phyloP scores from a whole-genome alignment of 2,329 filamentous ascomycete species.

The Fusarium tupiense region DNA sequence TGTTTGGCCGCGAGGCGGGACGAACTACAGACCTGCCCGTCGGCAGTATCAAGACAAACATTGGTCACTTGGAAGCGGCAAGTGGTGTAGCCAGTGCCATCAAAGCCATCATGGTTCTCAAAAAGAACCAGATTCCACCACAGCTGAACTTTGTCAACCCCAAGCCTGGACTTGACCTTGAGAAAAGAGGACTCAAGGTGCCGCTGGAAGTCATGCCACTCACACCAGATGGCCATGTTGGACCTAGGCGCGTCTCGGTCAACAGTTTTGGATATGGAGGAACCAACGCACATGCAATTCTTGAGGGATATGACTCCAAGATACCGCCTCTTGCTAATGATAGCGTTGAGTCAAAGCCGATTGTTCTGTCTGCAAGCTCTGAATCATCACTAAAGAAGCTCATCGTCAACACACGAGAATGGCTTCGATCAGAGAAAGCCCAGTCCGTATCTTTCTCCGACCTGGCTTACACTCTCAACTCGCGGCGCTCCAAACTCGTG shows the following conservation, averaged over 20 bases:
- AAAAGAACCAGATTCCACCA: slow-evolving; percentile 16
- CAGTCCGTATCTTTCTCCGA: background rate
- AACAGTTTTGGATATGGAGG: slow-evolving; percentile 17
- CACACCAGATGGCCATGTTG: background rate
- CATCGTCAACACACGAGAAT: background rate
- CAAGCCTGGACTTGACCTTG: background rate
- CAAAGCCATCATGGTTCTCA: slow-evolving; percentile 21
- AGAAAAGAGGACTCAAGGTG: slow-evolving; percentile 8
- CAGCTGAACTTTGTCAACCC: slow-evolving; percentile 8
- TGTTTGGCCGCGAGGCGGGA: slow-evolving; percentile 1
- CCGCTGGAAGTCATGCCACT: background rate
- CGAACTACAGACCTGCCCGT: background rate
- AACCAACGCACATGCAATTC: slow-evolving; percentile 7
- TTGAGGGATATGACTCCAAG: background rate
- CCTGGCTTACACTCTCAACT: background rate
- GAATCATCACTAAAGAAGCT: background rate
- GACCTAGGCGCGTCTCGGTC: background rate
- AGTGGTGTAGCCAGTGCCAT: slow-evolving; percentile 16
- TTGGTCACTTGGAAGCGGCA: slow-evolving; percentile 15
- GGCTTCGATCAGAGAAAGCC: background rate
- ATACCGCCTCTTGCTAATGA: background rate
- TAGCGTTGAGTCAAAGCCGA: background rate
- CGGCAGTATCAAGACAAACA: slow-evolving; percentile 27
- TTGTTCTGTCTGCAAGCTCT: slow-evolving; percentile 9
- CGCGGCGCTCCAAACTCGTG: background rate